Percentiles rank a stretch among this genome's conserved stretches.
These are phyloP conservation scores for Gymnopilus dilepis DNA, from an alignment of 768 basidiomycete species.

Conservation along the genomic window DNA sequence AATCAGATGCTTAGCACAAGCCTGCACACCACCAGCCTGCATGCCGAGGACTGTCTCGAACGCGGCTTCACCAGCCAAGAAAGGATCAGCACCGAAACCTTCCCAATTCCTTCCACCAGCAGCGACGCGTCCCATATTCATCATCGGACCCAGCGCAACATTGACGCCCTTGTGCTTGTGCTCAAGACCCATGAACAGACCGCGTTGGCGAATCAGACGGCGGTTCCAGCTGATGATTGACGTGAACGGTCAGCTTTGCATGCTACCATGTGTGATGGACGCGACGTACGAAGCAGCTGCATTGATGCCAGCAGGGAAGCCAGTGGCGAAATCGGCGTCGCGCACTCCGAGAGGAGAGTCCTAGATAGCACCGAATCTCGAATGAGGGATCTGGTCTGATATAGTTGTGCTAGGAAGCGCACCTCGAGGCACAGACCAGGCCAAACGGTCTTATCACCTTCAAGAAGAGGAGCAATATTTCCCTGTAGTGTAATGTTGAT, in stretches of 20 bases:
- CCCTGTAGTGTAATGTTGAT: slow-evolving; percentile 38
- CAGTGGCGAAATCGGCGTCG: slow-evolving; percentile 70
- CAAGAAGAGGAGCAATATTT: slow-evolving; percentile 59
- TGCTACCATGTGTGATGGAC: neutral
- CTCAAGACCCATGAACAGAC: slow-evolving; percentile 81
- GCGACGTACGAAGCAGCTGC: slow-evolving; percentile 74
- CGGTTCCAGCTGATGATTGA: slow-evolving; percentile 66
- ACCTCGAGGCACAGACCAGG: slow-evolving; percentile 79
- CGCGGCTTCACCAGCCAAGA: slow-evolving; percentile 75
- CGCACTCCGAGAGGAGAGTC: slow-evolving; percentile 84
- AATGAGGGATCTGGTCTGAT: neutral
- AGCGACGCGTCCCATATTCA: slow-evolving; percentile 83
- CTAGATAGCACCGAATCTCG: slow-evolving; percentile 30
- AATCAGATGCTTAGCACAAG: slow-evolving; percentile 85
- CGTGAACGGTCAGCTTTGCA: neutral
- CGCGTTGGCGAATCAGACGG: slow-evolving; percentile 75
- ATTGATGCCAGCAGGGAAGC: slow-evolving; percentile 87
- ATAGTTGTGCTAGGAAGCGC: slow-evolving; percentile 4
- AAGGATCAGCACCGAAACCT: slow-evolving; percentile 94
- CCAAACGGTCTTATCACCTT: slow-evolving; percentile 44
- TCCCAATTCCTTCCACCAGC: slow-evolving; percentile 92
- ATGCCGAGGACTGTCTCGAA: slow-evolving; percentile 86
- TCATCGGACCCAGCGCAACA: slow-evolving; percentile 80
- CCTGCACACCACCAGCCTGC: slow-evolving; percentile 81
- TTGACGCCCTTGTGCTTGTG: slow-evolving; percentile 86